Evolutionary conservation across 2,329 filamentous ascomycete genomes (phyloP).

Genomic region (Diaporthe aspalathi): DNA sequence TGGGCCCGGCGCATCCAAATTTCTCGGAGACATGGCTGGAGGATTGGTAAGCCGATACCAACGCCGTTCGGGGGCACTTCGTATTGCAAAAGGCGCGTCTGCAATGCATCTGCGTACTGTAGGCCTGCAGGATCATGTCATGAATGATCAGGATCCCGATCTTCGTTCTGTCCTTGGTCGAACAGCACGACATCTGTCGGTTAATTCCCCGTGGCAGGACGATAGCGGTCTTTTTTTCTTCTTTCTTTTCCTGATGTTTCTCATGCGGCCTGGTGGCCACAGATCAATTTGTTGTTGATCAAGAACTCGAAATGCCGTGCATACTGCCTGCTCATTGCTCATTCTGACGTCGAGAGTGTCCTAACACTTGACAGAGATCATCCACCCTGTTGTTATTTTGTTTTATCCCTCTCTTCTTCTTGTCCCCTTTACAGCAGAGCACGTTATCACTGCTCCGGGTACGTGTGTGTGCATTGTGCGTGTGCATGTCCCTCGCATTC

Average conservation of each 20-base stretch:
- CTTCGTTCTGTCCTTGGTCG: background rate
- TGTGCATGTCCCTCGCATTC: conserved; percentile 3
- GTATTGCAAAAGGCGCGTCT: conserved; percentile 31
- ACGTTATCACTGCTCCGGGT: too few species aligned
- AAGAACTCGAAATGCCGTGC: background rate
- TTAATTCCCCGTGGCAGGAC: too few species aligned
- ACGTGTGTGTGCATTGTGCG: too few species aligned
- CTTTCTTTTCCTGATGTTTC: background rate
- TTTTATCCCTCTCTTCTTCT: background rate
- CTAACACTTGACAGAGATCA: background rate
- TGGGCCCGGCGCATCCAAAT: background rate
- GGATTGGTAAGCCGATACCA: conserved; percentile 33
- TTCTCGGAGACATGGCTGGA: background rate
- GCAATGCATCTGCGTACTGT: conserved; percentile 10
- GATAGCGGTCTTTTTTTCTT: too few species aligned
- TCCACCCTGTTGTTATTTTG: background rate
- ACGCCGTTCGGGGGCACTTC: conserved; percentile 11
- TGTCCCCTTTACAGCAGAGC: too few species aligned
- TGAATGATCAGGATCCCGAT: background rate
- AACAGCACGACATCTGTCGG: background rate
- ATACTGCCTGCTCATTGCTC: background rate
- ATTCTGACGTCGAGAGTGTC: conserved; percentile 4
- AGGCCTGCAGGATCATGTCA: conserved; percentile 10
- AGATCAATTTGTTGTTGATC: conserved; percentile 6
- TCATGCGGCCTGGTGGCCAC: background rate